These are phyloP conservation scores for Trichomonas vaginalis DNA, from an alignment of 208 protist species.

Conservation along the genomic window DNA sequence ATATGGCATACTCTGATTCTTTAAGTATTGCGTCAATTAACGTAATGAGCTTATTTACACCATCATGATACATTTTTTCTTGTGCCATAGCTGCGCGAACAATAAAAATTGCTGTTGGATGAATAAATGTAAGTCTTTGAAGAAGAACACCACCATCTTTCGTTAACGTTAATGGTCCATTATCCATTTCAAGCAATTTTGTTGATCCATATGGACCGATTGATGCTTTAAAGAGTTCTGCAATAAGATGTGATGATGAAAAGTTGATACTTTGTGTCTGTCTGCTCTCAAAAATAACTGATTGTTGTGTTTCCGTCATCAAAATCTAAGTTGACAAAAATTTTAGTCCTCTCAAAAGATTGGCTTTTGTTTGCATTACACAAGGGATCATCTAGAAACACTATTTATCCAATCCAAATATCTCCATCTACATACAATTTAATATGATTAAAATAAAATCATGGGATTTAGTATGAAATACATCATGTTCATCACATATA, in stretches of 20 bases:
- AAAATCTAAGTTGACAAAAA: too few species aligned
- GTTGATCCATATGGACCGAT: neutral
- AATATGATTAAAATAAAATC: too few species aligned
- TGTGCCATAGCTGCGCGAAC: neutral
- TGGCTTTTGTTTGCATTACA: too few species aligned
- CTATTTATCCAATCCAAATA: too few species aligned
- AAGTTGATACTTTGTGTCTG: neutral
- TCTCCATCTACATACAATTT: too few species aligned
- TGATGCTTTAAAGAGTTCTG: neutral
- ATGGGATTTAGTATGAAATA: too few species aligned
- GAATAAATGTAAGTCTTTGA: neutral
- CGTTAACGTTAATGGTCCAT: neutral
- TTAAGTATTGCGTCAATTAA: neutral
- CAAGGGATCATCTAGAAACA: too few species aligned
- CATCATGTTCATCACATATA: too few species aligned
- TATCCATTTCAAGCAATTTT: neutral
- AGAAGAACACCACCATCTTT: neutral
- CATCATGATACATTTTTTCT: conserved; percentile 8
- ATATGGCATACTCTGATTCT: neutral
- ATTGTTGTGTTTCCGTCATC: neutral
- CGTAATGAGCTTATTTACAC: neutral
- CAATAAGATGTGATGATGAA: neutral
- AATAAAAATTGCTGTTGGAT: conserved; percentile 4
- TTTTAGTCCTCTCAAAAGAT: too few species aligned
- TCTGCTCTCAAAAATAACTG: neutral